Evolutionary conservation across 176 grass and related monocot genomes (phyloP), one percentile per base, ranked within the genome.

Genomic region (Oryza longistaminata): DNA sequence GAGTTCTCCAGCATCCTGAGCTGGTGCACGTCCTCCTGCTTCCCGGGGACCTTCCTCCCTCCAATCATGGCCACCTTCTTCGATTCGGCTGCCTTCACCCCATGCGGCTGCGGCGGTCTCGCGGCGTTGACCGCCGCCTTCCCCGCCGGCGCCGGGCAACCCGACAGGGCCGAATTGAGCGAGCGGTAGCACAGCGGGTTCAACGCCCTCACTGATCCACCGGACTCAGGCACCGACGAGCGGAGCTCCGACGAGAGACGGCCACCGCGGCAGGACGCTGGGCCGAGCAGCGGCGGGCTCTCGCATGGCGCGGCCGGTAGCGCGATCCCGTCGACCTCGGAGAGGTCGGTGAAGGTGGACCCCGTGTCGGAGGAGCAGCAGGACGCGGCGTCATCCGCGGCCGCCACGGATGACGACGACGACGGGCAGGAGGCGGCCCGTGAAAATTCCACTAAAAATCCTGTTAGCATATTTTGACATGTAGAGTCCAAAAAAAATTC

Each of bases 161-260:
- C 55, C 11, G 88, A 87, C 12, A 98, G 50, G 2, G 89, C 92
- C 1, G 93, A 92, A 78, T 92, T 95, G 49, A 98, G 87, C 0
- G 96, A 98, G 0, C 93, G 85, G 73, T 90, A 81, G 83, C 93
- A 93, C 0, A 98, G 69, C 5, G 93, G 90, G 73, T 92, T 98
- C 1, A 93, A 90, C 5, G 81, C 87, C 40, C 89, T 85, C 1
- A 12, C 19, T 55, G 81, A 90, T 34, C 84, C 90, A 52, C 84
- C 83, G 1, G 87, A 74, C 68, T 88, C 89, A 0, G 96, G 92
- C 50, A 98, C 83, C 5, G 96, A 98, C n/a, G 91, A 87, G 14
- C 96, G 86, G 34, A 98, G 83, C 53, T 94, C 96, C 0, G 83
- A 88, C 1, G 84, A 80, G 11, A 87, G 21, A 75, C 96, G 85